Conservation (phyloP, 768 basidiomycete species). For the Suillus spraguei region DNA sequence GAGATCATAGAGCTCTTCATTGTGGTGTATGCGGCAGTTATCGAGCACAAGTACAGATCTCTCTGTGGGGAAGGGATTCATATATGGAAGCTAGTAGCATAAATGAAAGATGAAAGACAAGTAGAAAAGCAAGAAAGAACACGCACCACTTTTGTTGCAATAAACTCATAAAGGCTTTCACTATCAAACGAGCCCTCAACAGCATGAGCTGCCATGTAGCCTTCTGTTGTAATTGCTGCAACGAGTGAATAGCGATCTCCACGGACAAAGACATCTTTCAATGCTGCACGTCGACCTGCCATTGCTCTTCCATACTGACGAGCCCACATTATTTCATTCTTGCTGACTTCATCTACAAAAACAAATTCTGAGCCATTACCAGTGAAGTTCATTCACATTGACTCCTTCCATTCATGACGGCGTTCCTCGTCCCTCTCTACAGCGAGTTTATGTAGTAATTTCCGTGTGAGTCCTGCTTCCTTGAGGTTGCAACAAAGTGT, state of each 20-base stretch:
- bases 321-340: constrained; percentile 24
- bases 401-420: constrained; percentile 19
- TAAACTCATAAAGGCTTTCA: neutral
- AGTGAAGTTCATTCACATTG: constrained; percentile 4
- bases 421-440: constrained; percentile 23
- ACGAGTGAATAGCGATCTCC: constrained; percentile 36
- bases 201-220: constrained; percentile 33
- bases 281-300: constrained; percentile 22
- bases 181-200: neutral
- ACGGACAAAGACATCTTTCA: constrained; percentile 27
- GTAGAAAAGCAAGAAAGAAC: too few species aligned
- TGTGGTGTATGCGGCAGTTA: constrained; percentile 43
- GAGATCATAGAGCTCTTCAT: constrained; percentile 29
- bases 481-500: constrained; percentile 12
- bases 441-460: constrained; percentile 24
- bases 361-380: constrained; percentile 27
- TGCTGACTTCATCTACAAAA: constrained; percentile 28
- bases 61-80: constrained; percentile 35
- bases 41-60: constrained; percentile 39
- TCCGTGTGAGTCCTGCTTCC: constrained; percentile 11
- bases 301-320: constrained; percentile 30
- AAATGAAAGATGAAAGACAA: neutral
- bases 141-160: neutral
- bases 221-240: constrained; percentile 36
- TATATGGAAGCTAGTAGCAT: constrained; percentile 33